These are phyloP conservation scores for Melastoma malabathricum DNA, from an alignment of 345 rosid species.

Conservation along the genomic window DNA sequence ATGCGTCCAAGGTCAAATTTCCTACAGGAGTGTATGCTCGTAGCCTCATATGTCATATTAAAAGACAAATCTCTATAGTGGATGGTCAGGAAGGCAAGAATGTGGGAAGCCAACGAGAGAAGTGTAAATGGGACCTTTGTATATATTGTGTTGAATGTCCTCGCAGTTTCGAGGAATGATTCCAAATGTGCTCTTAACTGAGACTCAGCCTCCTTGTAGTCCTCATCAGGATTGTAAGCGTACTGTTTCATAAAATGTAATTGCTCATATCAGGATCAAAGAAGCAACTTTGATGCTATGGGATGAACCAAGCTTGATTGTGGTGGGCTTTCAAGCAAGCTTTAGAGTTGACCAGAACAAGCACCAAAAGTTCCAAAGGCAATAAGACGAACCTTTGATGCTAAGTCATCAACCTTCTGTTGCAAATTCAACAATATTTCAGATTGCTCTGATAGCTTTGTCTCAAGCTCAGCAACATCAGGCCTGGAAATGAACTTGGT, in stretches of 20 bases:
- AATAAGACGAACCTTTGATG: conserved; percentile 57
- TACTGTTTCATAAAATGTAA: conserved; percentile 23
- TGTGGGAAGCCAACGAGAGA: conserved; percentile 7
- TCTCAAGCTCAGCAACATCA: conserved; percentile 86
- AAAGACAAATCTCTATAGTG: too few relatives aligned
- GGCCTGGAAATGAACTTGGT: conserved; percentile 66
- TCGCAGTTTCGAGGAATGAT: conserved; percentile 87
- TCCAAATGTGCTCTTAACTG: conserved; percentile 65
- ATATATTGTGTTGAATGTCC: conserved; percentile 80
- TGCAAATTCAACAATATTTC: conserved; percentile 79
- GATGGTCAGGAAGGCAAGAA: not conserved
- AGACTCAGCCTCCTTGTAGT: conserved; percentile 79
- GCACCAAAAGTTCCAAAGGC: conserved; percentile 3
- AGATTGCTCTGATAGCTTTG: conserved; percentile 80
- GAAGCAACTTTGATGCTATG: conserved; percentile 75
- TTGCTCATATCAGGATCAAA: conserved; percentile 3
- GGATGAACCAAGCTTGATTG: conserved; percentile 35
- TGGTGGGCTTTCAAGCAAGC: too few relatives aligned
- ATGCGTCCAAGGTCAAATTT: conserved; percentile 98
- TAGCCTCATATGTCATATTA: not conserved
- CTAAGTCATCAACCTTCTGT: conserved; percentile 89
- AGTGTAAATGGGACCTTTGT: conserved; percentile 37
- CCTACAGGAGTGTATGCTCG: conserved; percentile 26
- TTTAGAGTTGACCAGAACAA: too few relatives aligned
- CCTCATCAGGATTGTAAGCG: conserved; percentile 95